phyloP scores from a whole-genome alignment of 169 alveolate genomes.

The Neospora caninum region DNA sequence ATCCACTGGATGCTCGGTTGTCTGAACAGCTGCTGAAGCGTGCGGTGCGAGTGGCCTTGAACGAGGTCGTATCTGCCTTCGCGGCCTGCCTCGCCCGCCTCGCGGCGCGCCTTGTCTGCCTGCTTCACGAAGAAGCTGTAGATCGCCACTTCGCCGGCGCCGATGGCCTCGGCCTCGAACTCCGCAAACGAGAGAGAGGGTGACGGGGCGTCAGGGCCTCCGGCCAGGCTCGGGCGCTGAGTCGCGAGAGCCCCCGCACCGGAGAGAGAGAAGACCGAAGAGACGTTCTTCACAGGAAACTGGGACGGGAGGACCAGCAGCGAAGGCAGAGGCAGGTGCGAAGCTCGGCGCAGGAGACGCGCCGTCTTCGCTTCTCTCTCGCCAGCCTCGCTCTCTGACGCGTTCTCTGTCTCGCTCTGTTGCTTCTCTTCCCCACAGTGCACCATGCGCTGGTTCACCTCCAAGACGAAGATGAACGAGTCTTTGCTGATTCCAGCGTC shows the following conservation, averaged over 20 bases:
- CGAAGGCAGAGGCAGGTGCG: not conserved
- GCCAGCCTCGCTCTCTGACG: not conserved
- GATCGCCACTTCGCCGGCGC: not conserved
- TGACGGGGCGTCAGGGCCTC: too few relatives aligned
- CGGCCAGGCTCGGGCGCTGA: too few relatives aligned
- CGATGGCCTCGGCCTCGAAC: not conserved
- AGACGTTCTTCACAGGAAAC: not conserved
- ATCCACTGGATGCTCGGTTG: constrained; percentile 19
- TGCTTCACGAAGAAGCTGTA: constrained; percentile 29
- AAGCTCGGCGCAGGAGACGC: not conserved
- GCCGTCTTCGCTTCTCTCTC: not conserved
- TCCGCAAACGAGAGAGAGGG: not conserved
- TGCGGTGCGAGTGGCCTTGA: constrained; percentile 20
- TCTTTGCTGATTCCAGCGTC: not conserved
- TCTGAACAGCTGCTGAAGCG: constrained; percentile 13
- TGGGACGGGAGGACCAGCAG: not conserved
- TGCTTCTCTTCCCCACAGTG: too few relatives aligned
- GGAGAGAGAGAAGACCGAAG: constrained; percentile 6
- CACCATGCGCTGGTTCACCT: not conserved
- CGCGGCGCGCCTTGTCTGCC: not conserved
- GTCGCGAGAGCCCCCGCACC: not conserved
- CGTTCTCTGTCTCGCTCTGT: not conserved
- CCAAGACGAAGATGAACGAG: not conserved
- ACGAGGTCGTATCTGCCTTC: not conserved
- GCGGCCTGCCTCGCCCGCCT: not conserved